Conservation (phyloP, 2,329 filamentous ascomycete species). For the Pseudogymnoascus sp. region DNA sequence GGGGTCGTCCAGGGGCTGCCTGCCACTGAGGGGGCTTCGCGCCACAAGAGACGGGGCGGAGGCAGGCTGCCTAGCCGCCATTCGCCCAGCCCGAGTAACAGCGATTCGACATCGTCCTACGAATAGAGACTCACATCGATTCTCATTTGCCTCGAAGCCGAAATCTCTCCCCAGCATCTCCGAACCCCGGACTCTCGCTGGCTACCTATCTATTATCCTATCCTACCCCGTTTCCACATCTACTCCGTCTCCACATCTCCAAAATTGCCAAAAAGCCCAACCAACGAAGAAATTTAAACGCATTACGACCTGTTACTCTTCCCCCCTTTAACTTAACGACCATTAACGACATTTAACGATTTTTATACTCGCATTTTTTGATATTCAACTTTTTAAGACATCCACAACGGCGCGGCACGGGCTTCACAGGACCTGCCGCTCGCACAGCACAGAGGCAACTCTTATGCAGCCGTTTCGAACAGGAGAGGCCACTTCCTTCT, state of each 20-base stretch:
- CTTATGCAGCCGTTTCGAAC: constrained; percentile 25
- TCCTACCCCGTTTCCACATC: constrained; percentile 14
- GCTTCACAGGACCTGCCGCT: constrained; percentile 29
- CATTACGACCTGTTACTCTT: constrained; percentile 18
- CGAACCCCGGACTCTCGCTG: constrained; percentile 17
- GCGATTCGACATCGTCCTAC: constrained; percentile 30
- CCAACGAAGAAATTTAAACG: constrained; percentile 2
- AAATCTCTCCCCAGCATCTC: constrained; percentile 15
- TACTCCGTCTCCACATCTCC: neutral
- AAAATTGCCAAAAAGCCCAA: constrained; percentile 11
- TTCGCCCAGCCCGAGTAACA: constrained; percentile 30
- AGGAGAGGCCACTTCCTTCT: constrained; percentile 22
- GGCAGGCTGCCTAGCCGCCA: constrained; percentile 26
- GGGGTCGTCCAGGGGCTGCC: constrained; percentile 63
- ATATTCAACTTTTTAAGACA: constrained; percentile 12
- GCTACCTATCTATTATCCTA: constrained; percentile 13
- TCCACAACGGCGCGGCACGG: constrained; percentile 20
- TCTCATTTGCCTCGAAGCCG: constrained; percentile 15
- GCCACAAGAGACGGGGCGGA: constrained; percentile 27
- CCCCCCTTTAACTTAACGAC: constrained; percentile 12
- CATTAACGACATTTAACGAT: constrained; percentile 17
- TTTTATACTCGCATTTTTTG: constrained; percentile 19
- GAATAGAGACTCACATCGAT: constrained; percentile 14
- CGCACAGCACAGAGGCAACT: constrained; percentile 29
- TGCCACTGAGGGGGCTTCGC: constrained; percentile 33